Base-by-base conservation (phyloP, 768 basidiomycete genomes). In the Cystobasidium tubakii region DNA sequence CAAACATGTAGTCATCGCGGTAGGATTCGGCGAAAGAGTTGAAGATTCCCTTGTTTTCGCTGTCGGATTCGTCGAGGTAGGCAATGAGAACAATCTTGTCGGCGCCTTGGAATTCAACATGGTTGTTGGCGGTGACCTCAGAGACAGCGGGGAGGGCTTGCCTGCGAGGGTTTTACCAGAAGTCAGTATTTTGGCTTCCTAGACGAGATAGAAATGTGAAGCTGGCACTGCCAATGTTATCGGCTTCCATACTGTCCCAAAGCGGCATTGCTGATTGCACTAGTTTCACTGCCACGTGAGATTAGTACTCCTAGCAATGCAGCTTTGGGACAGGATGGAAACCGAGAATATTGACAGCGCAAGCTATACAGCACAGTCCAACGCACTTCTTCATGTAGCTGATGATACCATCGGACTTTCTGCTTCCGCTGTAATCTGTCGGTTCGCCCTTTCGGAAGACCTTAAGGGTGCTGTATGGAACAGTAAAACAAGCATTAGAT, bases 81-180 rank as follows among this genome's bases (percentile, higher is more conserved):
- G 90, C 91, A 78, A 99, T 83, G 64, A 87, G 87, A 74, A 99
- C 95, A 74, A 99, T 84, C 82, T 88, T 92, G 86, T 98, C 96
- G 10, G 90, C 86, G 25, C 85, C 84, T 82, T 87, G 86, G 87
- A 99, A 96, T 77, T 93, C 90, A 54, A 87, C 86, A 79, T 89
- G 87, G 81, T 90, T 91, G 46, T 83, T 86, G 21, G 83, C 82
- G 1, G 89, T 92, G 42, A 99, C 88, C 43, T 87, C 85, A 6
- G 91, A 88, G 25, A 98, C 90, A 44, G 96, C 93, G 10, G 96
- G 96, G 21, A 98, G 87, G 10, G 91, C 88, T 85, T 98, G 96
- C 81, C 92, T 87, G 74, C 0, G 57, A 7, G 27, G 23, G 29
- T n/a, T n/a, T n/a, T n/a, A n/a, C n/a, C n/a, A n/a, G n/a, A n/a